These are phyloP conservation scores for Hypholoma fasciculare DNA, from an alignment of 768 basidiomycete genomes.

Conservation along the genomic window DNA sequence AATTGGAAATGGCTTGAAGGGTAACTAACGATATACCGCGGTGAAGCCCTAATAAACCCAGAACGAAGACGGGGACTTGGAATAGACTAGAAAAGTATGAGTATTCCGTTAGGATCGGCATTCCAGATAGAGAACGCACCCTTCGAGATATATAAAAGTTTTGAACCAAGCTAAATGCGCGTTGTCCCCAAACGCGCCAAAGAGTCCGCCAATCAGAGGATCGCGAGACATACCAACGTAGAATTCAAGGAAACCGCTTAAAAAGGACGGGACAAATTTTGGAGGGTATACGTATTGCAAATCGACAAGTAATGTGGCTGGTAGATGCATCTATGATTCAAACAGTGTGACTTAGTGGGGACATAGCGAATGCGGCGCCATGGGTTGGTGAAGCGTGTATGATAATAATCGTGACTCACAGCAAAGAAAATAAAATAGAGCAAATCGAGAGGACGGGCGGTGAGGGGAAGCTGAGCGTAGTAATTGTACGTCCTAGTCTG, in stretches of 20 bases:
- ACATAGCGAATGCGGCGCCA: too few relatives aligned
- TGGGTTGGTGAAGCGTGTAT: neutral
- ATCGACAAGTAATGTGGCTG: conserved; percentile 70
- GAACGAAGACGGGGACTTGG: conserved; percentile 75
- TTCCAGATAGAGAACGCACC: conserved; percentile 37
- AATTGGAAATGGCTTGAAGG: neutral
- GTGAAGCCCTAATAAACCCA: conserved; percentile 65
- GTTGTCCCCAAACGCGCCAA: conserved; percentile 39
- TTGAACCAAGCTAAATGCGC: conserved; percentile 59
- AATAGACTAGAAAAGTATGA: conserved; percentile 43
- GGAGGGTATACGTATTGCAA: conserved; percentile 65
- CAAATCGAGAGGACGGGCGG: conserved; percentile 61
- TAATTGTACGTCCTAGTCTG: conserved; percentile 5
- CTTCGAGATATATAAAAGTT: conserved; percentile 61
- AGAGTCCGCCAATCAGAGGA: conserved; percentile 58
- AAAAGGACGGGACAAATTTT: conserved; percentile 43
- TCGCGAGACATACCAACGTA: conserved; percentile 66
- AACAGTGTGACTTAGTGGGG: too few relatives aligned
- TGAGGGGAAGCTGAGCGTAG: conserved; percentile 35
- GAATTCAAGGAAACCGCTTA: conserved; percentile 43
- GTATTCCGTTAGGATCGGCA: neutral
- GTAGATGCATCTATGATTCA: conserved; percentile 54
- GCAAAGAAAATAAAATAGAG: conserved; percentile 74
- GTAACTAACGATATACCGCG: conserved; percentile 36
- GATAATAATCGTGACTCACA: conserved; percentile 33